These are phyloP conservation scores for Leishmania braziliensis DNA, from an alignment of 208 protist species.

Conservation along the genomic window DNA sequence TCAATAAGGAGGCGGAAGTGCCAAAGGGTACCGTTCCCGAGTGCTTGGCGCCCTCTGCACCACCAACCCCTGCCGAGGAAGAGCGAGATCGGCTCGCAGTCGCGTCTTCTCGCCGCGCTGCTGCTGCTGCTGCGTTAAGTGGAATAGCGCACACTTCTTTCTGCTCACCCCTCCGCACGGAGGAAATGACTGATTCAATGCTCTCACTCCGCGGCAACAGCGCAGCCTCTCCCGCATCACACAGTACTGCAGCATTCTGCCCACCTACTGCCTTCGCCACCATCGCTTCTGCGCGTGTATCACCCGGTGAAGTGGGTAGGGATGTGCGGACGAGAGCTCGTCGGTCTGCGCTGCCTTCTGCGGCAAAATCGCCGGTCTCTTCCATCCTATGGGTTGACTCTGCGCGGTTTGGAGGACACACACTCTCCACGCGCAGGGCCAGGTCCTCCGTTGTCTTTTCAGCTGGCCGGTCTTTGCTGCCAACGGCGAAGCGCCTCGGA, in stretches of 20 bases:
- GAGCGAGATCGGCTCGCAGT: background rate
- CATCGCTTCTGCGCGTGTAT: background rate
- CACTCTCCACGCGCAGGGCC: background rate
- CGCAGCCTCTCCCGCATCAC: background rate
- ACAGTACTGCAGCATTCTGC: background rate
- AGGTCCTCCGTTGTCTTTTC: background rate
- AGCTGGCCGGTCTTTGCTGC: background rate
- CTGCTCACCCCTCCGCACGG: background rate
- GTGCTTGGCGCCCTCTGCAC: no score
- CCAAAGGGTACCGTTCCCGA: background rate
- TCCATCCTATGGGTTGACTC: background rate
- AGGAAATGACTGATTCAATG: no score
- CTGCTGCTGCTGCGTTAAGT: background rate
- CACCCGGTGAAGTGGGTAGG: background rate
- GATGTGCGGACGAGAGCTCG: background rate
- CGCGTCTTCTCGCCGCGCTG: background rate
- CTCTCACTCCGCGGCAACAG: background rate
- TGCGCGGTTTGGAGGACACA: background rate
- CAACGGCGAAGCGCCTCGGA: background rate
- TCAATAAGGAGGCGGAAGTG: background rate
- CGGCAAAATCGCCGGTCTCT: background rate
- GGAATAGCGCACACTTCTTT: background rate
- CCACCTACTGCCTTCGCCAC: background rate
- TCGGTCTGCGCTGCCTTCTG: background rate
- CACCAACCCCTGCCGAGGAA: background rate